Evolutionary conservation across 352 stramenopile species (phyloP).

Genomic region (Phytophthora colocasiae): DNA sequence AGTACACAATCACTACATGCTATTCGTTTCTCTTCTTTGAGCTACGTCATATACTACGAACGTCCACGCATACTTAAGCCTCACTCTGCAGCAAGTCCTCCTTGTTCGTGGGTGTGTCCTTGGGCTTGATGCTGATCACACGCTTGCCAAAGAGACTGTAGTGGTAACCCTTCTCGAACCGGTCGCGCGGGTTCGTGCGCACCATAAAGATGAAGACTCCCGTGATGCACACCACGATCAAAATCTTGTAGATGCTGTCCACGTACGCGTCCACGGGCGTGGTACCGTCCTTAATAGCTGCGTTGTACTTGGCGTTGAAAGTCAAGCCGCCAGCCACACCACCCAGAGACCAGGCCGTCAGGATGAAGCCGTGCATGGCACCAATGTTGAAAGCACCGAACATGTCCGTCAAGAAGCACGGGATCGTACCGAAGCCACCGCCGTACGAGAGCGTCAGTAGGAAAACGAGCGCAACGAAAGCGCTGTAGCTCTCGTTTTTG

Average conservation of each 20-base stretch:
- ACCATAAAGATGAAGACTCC: constrained; percentile 73
- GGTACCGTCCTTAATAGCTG: constrained; percentile 41
- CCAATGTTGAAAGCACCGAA: constrained; percentile 88
- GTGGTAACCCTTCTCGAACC: constrained; percentile 76
- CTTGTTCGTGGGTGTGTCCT: constrained; percentile 39
- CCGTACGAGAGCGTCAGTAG: constrained; percentile 77
- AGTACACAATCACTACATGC: constrained; percentile 12
- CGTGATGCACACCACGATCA: constrained; percentile 67
- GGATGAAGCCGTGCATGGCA: constrained; percentile 80
- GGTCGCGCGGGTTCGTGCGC: constrained; percentile 72
- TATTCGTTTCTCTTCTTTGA: background rate
- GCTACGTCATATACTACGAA: constrained; percentile 1
- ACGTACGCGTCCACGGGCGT: constrained; percentile 66
- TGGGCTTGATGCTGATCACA: constrained; percentile 70
- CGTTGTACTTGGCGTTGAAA: constrained; percentile 71
- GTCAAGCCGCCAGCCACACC: constrained; percentile 73
- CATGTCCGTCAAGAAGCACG: constrained; percentile 82
- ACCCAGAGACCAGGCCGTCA: constrained; percentile 79
- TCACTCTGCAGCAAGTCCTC: constrained; percentile 30
- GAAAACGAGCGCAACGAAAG: constrained; percentile 68
- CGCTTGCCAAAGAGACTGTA: constrained; percentile 69
- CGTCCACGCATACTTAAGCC: constrained; percentile 8
- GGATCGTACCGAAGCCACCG: constrained; percentile 78
- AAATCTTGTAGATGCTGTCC: constrained; percentile 78
- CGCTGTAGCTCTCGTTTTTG: constrained; percentile 56